Conservation (phyloP, 192 early-diverging fungal species). For the Oehlia diaphana region DNA sequence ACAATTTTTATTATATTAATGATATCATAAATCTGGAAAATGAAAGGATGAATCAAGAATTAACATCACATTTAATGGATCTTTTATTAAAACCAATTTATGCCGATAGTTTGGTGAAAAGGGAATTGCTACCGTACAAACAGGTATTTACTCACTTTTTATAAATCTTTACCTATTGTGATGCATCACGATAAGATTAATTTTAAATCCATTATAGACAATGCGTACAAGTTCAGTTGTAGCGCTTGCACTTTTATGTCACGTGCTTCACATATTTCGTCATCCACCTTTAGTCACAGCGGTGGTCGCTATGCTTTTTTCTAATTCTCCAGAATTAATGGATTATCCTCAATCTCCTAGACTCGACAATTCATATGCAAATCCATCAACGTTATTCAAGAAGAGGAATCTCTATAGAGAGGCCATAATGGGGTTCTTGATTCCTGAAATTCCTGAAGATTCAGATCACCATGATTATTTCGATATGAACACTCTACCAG, state of each 20-base stretch:
- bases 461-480: slow-evolving; percentile 8
- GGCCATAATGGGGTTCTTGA: slow-evolving; percentile 37
- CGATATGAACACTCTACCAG: slow-evolving; percentile 38
- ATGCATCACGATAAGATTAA: not conserved
- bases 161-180: not conserved
- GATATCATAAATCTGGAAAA: slow-evolving; percentile 58
- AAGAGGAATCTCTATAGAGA: slow-evolving; percentile 39
- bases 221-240: slow-evolving; percentile 33
- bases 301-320: slow-evolving; percentile 37
- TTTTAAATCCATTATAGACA: slow-evolving; percentile 27
- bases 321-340: slow-evolving; percentile 20
- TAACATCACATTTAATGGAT: slow-evolving; percentile 39
- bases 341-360: slow-evolving; percentile 2
- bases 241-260: slow-evolving; percentile 38
- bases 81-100: slow-evolving; percentile 41
- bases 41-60: slow-evolving; percentile 52
- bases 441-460: not conserved
- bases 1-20: slow-evolving; percentile 63
- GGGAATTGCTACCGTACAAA: slow-evolving; percentile 9
- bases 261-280: slow-evolving; percentile 44
- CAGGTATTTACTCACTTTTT: not conserved
- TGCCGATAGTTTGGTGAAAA: slow-evolving; percentile 34
- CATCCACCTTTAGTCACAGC: slow-evolving; percentile 39
- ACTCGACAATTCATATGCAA: not conserved
- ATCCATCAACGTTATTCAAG: not conserved